These are phyloP conservation scores for Reutealis trisperma DNA, from an alignment of 345 rosid species.

Conservation along the genomic window DNA sequence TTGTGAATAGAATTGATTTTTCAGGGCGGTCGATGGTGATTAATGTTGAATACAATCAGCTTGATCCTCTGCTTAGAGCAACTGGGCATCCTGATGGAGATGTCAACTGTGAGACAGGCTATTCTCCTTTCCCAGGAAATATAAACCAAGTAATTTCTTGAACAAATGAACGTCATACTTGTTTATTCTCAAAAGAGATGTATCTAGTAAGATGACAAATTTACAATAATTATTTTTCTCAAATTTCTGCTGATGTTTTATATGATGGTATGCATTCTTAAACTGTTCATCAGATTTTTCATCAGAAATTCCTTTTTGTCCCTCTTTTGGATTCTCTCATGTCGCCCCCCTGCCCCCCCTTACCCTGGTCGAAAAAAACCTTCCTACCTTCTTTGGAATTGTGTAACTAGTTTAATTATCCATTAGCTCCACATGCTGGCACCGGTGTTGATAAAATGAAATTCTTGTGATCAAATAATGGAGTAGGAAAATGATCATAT, in stretches of 20 bases:
- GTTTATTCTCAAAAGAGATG: too few relatives aligned
- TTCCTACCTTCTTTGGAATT: not conserved
- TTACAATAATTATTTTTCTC: not conserved
- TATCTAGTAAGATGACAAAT: not conserved
- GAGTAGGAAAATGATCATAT: not conserved
- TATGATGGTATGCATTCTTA: not conserved
- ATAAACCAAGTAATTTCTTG: slow-evolving; percentile 78
- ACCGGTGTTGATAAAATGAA: slow-evolving; percentile 1
- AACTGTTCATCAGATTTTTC: not conserved
- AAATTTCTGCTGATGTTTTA: not conserved
- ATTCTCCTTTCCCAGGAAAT: slow-evolving; percentile 96
- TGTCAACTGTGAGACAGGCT: slow-evolving; percentile 88
- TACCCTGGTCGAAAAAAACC: not conserved
- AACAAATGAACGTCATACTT: too few relatives aligned
- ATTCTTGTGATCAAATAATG: not conserved
- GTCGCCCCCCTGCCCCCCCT: not conserved
- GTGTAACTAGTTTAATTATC: not conserved
- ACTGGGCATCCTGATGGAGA: slow-evolving; percentile 86
- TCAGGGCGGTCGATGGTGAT: slow-evolving; percentile 94
- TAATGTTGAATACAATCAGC: slow-evolving; percentile 97
- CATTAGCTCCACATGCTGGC: not conserved
- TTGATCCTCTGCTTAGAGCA: slow-evolving; percentile 95
- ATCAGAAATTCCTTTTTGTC: too few relatives aligned
- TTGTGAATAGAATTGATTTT: slow-evolving; percentile 16
- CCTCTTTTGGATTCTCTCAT: not conserved